Evolutionary conservation across 2,329 filamentous ascomycete species (phyloP).

Genomic region (Aspergillus niger): DNA sequence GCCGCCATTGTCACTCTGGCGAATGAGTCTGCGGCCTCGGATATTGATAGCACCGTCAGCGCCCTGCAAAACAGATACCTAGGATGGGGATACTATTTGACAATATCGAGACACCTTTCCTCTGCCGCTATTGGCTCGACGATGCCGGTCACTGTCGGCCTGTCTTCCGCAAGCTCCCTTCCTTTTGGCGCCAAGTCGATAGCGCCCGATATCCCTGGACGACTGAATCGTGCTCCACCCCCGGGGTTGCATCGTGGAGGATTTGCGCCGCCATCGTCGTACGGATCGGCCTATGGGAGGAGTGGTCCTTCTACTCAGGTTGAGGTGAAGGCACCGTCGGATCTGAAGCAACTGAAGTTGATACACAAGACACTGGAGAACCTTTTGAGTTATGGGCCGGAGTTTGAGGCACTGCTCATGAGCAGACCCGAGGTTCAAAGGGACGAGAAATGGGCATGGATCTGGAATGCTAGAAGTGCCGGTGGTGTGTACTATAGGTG

Average conservation of each 20-base stretch:
- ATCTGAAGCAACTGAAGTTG: slow-evolving; percentile 75
- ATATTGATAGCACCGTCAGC: slow-evolving; percentile 80
- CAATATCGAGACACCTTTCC: slow-evolving; percentile 78
- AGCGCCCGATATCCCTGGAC: slow-evolving; percentile 49
- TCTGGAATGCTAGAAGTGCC: slow-evolving; percentile 80
- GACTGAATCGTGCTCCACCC: slow-evolving; percentile 51
- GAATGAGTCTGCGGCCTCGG: slow-evolving; percentile 76
- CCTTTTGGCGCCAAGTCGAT: slow-evolving; percentile 78
- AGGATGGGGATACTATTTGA: slow-evolving; percentile 80
- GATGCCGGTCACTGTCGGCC: slow-evolving; percentile 49
- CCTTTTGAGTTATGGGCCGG: slow-evolving; percentile 75
- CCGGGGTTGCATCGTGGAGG: slow-evolving; percentile 58
- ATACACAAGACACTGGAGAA: slow-evolving; percentile 87
- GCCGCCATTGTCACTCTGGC: slow-evolving; percentile 80
- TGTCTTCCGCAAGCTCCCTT: slow-evolving; percentile 57
- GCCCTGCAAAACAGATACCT: slow-evolving; percentile 79
- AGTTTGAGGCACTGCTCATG: slow-evolving; percentile 93
- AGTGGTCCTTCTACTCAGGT: slow-evolving; percentile 62
- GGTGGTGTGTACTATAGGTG: slow-evolving; percentile 91
- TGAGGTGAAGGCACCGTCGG: slow-evolving; percentile 71
- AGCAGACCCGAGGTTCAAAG: slow-evolving; percentile 76
- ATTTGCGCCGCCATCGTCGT: slow-evolving; percentile 77
- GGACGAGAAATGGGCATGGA: slow-evolving; percentile 90
- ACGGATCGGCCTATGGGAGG: slow-evolving; percentile 53
- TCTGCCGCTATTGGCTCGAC: slow-evolving; percentile 66